Conservation (phyloP, 371 early-diverging fungal genomes). For the Dichotomocladium elegans region DNA sequence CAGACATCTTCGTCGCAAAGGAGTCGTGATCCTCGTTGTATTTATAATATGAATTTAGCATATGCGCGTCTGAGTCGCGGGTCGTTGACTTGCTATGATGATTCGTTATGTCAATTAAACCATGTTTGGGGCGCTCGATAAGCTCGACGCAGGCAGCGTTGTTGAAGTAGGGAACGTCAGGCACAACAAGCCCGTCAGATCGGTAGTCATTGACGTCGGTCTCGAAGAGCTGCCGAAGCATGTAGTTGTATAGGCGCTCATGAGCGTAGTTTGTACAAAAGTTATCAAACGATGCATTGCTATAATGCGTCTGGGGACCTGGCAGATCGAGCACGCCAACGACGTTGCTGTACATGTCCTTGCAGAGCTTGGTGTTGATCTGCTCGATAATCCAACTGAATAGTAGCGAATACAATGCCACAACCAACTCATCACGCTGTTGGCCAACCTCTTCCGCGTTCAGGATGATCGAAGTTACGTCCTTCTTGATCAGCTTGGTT, state of each 20-base stretch:
- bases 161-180: conserved; percentile 41
- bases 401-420: conserved; percentile 75
- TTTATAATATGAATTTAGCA: conserved; percentile 37
- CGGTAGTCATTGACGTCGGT: conserved; percentile 44
- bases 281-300: conserved; percentile 58
- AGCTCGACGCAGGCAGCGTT: conserved; percentile 54
- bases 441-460: conserved; percentile 64
- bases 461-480: conserved; percentile 83
- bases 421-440: conserved; percentile 80
- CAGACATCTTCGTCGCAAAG: conserved; percentile 41
- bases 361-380: conserved; percentile 80
- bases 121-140: conserved; percentile 43
- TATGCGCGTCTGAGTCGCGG: conserved; percentile 29
- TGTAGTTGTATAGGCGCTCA: conserved; percentile 75
- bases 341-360: conserved; percentile 58
- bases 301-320: conserved; percentile 41
- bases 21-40: conserved; percentile 41
- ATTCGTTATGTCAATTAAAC: conserved; percentile 59
- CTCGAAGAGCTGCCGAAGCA: conserved; percentile 67
- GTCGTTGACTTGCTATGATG: conserved; percentile 32
- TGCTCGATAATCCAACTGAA: conserved; percentile 89
- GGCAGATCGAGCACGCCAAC: conserved; percentile 75
- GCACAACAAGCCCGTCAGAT: conserved; percentile 56
- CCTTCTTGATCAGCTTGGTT: conserved; percentile 71
- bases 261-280: conserved; percentile 82